Conservation (phyloP, 129 eudicot genomes). For the Saposhnikovia divaricata region DNA sequence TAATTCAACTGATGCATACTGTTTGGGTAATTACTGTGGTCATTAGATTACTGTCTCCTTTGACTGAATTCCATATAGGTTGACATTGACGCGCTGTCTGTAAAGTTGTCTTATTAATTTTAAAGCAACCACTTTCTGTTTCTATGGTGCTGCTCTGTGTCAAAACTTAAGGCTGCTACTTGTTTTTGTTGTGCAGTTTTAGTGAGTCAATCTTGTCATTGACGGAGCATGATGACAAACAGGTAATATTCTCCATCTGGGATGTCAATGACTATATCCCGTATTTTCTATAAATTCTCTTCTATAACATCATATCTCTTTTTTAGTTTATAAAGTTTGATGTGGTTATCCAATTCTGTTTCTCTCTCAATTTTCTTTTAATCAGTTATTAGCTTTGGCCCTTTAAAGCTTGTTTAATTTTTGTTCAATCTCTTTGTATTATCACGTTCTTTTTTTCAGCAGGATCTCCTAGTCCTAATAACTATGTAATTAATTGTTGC, state of each 20-base stretch:
- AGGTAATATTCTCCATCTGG: slow-evolving; percentile 31
- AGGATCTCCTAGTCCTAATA: neutral
- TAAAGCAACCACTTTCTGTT: neutral
- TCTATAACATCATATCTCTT: neutral
- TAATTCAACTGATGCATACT: neutral
- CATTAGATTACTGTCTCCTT: neutral
- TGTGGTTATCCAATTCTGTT: neutral
- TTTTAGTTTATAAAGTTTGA: neutral
- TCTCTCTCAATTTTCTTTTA: neutral
- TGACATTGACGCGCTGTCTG: neutral
- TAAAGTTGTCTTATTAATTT: neutral
- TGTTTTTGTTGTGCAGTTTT: slow-evolving; percentile 45
- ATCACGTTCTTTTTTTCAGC: neutral
- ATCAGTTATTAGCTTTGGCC: neutral
- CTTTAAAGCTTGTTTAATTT: neutral
- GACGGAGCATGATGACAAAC: slow-evolving; percentile 79
- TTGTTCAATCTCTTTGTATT: neutral
- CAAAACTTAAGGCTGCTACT: neutral
- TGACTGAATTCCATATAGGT: neutral
- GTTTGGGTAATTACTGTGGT: neutral
- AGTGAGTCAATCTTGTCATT: slow-evolving; percentile 71
- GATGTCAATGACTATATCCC: neutral
- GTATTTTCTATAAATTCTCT: neutral
- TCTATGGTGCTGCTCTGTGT: neutral
- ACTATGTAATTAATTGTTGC: neutral